Percentiles rank a stretch among this genome's conserved stretches.
These are phyloP conservation scores for Plasmodium relictum DNA, from an alignment of 169 alveolate species.

Conservation along the genomic window DNA sequence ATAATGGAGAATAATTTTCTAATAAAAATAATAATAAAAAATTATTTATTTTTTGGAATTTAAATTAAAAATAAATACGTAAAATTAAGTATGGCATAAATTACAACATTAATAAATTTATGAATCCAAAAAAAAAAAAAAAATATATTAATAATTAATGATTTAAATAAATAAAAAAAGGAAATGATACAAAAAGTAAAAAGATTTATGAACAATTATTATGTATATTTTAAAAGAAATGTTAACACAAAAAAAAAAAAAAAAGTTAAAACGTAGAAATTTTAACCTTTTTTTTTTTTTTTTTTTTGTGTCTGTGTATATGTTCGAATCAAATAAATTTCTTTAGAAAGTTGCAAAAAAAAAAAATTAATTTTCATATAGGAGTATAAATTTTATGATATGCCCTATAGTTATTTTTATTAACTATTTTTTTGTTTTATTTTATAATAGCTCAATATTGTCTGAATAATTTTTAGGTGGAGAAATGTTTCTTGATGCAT, in stretches of 20 bases:
- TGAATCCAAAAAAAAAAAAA: slow-evolving; percentile 13
- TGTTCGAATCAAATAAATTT: neutral
- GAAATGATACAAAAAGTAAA: neutral
- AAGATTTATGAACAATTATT: too few species aligned
- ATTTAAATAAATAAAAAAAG: slow-evolving; percentile 3
- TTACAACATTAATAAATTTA: slow-evolving; percentile 28
- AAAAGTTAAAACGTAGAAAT: too few species aligned
- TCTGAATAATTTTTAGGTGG: slow-evolving; percentile 56
- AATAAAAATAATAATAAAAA: slow-evolving; percentile 16
- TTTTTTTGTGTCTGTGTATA: too few species aligned
- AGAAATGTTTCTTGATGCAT: slow-evolving; percentile 38
- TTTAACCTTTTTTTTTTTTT: too few species aligned
- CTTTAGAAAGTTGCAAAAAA: too few species aligned
- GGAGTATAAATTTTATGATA: too few species aligned
- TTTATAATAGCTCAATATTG: slow-evolving; percentile 64
- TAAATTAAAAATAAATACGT: slow-evolving; percentile 17
- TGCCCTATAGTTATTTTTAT: neutral
- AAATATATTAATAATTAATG: slow-evolving; percentile 20
- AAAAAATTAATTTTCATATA: too few species aligned
- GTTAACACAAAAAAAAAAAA: too few species aligned
- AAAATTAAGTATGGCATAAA: slow-evolving; percentile 21
- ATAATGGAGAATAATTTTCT: slow-evolving; percentile 21
- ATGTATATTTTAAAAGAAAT: too few species aligned
- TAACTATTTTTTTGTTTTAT: neutral
- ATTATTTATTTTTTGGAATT: slow-evolving; percentile 8